Percentiles rank a stretch among this genome's conserved stretches.
phyloP scores from a whole-genome alignment of 1,139 yeast species.

The Candida sanyaensis region DNA sequence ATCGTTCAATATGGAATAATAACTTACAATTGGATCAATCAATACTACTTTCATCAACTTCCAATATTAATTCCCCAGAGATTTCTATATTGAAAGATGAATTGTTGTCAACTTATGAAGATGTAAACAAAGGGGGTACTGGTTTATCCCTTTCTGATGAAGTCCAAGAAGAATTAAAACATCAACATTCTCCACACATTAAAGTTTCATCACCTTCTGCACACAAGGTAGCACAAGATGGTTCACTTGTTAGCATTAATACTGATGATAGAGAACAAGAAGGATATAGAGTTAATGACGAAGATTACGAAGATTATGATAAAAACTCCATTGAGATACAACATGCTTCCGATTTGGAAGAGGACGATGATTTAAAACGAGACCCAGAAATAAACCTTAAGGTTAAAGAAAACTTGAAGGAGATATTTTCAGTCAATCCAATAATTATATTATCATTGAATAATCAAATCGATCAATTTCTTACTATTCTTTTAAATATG shows the following conservation, averaged over 20 bases:
- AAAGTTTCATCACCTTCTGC: slow-evolving; percentile 13
- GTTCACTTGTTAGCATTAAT: not conserved
- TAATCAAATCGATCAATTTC: slow-evolving; percentile 16
- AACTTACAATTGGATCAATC: slow-evolving; percentile 8
- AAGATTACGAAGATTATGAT: not conserved
- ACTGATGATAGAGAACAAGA: not conserved
- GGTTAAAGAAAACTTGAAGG: slow-evolving; percentile 27
- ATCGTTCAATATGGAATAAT: not conserved
- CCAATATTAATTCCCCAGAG: not conserved
- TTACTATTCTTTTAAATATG: slow-evolving; percentile 22
- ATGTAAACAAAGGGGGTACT: slow-evolving; percentile 1
- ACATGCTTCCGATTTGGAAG: not conserved
- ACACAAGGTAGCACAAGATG: slow-evolving; percentile 25
- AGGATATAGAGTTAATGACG: not conserved
- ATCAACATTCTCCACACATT: not conserved
- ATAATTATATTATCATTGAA: slow-evolving; percentile 24
- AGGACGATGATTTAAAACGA: not conserved
- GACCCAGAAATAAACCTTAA: slow-evolving; percentile 17
- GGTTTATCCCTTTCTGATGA: slow-evolving; percentile 2
- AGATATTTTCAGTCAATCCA: slow-evolving; percentile 31
- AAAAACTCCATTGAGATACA: not conserved
- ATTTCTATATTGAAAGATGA: slow-evolving; percentile 3
- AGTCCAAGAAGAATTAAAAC: slow-evolving; percentile 5
- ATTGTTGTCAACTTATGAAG: not conserved
- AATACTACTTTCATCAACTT: slow-evolving; percentile 6